Base-by-base conservation (phyloP, 306 rosid genomes). In the Fragaria vesca region DNA sequence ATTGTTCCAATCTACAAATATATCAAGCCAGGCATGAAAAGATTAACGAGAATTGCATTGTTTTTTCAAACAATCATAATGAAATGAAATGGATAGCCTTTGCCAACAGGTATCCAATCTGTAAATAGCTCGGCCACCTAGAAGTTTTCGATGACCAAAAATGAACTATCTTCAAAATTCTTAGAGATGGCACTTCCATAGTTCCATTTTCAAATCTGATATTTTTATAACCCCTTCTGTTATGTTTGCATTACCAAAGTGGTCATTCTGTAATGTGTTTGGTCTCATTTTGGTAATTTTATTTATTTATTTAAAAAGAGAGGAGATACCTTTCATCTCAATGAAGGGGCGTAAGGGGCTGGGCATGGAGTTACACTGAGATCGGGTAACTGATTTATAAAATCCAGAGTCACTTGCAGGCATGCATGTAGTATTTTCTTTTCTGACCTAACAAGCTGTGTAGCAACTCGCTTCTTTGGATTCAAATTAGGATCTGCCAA, bases 401-500 rank as follows among this genome's bases (percentile, higher is more conserved):
- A 79, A 81, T 88, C 90, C 46, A 73, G 46, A 20, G 89, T 81
- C 50, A 88, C 91, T 82, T 86, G 83, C 89, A 91, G 89, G 85
- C 99, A 95, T 48, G 97, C 93, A 85, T 91, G 91, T 40, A 95
- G 94, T 48, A 89, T 93, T 90, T 89, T 95, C 91, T 93, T 95
- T 82, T 95, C 99, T 78, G 87, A 72, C 77, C 88, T 83, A 67
- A 93, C 87, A 81, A 88, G 91, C 85, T 66, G 97, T 24, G 93
- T 93, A 69, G 98, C 97, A 66, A 95, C 97, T 81, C 83, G 94
- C 86, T 84, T 87, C 83, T 89, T 95, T 18, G 97, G 93, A 83
- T 89, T 90, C 88, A 93, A 81, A 83, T 85, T 77, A 71, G 77
- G 86, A 78, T 87, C 93, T 42, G 85, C 78, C 89, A 93, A 84